These are phyloP conservation scores for Jackrogersella minutella DNA, from an alignment of 495 filamentous ascomycete species.

Conservation along the genomic window DNA sequence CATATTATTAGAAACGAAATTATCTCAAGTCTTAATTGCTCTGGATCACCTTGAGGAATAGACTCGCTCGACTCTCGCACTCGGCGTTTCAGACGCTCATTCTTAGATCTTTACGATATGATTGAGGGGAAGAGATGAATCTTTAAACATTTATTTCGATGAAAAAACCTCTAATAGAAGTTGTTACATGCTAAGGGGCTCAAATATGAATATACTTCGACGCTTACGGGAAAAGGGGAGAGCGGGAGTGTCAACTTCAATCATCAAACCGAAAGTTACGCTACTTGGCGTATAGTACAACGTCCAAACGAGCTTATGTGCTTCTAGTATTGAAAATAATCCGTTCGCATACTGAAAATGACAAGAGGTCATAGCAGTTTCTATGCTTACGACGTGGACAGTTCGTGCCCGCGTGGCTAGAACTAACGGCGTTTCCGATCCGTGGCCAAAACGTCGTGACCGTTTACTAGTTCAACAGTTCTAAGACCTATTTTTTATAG, in stretches of 20 bases:
- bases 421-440: not conserved
- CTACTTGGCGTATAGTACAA: not conserved
- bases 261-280: not conserved
- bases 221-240: not conserved
- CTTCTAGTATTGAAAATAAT: not conserved
- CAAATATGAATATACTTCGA: not conserved
- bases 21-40: not conserved
- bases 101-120: not conserved
- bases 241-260: not conserved
- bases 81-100: not conserved
- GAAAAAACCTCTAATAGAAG: not conserved
- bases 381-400: slow-evolving; percentile 1
- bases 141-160: not conserved
- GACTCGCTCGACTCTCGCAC: not conserved
- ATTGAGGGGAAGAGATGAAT: not conserved
- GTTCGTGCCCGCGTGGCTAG: slow-evolving; percentile 2
- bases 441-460: not conserved
- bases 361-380: not conserved
- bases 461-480: not conserved
- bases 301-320: not conserved
- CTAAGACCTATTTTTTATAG: not conserved
- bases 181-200: not conserved
- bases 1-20: not conserved
- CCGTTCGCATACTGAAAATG: not conserved
- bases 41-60: not conserved